phyloP scores from a whole-genome alignment of 805 yeast species.

The Metschnikowia lachancei region DNA sequence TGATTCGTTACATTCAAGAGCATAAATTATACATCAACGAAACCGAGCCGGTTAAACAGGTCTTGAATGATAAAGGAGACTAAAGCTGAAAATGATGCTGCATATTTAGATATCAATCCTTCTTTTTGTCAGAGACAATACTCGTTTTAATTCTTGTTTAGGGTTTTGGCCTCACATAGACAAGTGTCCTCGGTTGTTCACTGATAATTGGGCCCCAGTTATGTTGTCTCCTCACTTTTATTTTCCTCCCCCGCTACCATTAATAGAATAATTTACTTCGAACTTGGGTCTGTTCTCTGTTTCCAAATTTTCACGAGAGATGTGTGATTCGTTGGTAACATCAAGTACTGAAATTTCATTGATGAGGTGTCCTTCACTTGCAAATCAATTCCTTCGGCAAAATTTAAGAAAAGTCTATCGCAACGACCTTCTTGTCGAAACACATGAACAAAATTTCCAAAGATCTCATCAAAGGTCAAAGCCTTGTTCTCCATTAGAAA shows the following conservation, averaged over 20 bases:
- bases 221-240: not conserved
- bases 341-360: conserved; percentile 19
- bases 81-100: conserved; percentile 4
- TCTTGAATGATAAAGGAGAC: conserved; percentile 41
- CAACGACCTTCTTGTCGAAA: conserved; percentile 20
- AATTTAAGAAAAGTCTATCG: conserved; percentile 14
- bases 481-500: conserved; percentile 36
- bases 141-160: not conserved
- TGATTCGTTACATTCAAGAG: conserved; percentile 91
- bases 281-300: not conserved
- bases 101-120: not conserved
- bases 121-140: not conserved
- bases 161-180: not conserved
- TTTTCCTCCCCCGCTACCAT: not conserved
- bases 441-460: conserved; percentile 26
- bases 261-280: conserved; percentile 5
- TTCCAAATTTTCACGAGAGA: conserved; percentile 11
- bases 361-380: conserved; percentile 14
- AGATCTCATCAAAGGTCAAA: conserved; percentile 36
- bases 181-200: not conserved
- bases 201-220: not conserved
- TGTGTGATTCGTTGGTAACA: conserved; percentile 18
- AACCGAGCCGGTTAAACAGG: conserved; percentile 93
- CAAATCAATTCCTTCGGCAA: conserved; percentile 17
- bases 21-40: conserved; percentile 81